Conservation (phyloP, 1,139 yeast species). For the Pichia sp. region DNA sequence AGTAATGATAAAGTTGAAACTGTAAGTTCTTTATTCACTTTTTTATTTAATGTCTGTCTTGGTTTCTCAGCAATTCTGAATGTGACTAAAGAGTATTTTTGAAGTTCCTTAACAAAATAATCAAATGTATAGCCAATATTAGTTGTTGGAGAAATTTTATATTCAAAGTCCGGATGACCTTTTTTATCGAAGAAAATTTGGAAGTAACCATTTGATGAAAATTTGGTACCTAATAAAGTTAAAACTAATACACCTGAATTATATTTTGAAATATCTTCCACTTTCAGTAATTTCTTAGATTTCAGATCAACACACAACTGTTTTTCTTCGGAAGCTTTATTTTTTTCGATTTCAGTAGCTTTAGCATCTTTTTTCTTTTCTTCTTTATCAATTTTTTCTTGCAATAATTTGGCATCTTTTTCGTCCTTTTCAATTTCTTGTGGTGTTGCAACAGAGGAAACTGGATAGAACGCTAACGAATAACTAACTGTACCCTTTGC, state of each 20-base stretch:
- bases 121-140: conserved; percentile 63
- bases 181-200: conserved; percentile 73
- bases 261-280: conserved; percentile 56
- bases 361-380: conserved; percentile 26
- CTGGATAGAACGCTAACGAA: conserved; percentile 74
- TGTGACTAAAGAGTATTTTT: conserved; percentile 53
- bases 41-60: conserved; percentile 49
- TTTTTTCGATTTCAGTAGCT: conserved; percentile 17
- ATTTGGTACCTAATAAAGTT: conserved; percentile 53
- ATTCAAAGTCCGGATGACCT: conserved; percentile 54
- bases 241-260: conserved; percentile 72
- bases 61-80: conserved; percentile 55
- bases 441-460: conserved; percentile 67
- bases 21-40: conserved; percentile 54
- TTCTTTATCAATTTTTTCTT: conserved; percentile 19
- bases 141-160: conserved; percentile 40
- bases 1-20: conserved; percentile 66
- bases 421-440: conserved; percentile 61
- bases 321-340: conserved; percentile 24
- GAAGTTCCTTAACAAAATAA: conserved; percentile 65
- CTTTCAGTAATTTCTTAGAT: conserved; percentile 50
- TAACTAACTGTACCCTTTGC: conserved; percentile 77
- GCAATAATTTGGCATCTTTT: conserved; percentile 20
- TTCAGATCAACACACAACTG: conserved; percentile 38
- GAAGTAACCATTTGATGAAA: conserved; percentile 51